phyloP scores from a whole-genome alignment of 1,139 yeast species.

The Blastobotrys proliferans region DNA sequence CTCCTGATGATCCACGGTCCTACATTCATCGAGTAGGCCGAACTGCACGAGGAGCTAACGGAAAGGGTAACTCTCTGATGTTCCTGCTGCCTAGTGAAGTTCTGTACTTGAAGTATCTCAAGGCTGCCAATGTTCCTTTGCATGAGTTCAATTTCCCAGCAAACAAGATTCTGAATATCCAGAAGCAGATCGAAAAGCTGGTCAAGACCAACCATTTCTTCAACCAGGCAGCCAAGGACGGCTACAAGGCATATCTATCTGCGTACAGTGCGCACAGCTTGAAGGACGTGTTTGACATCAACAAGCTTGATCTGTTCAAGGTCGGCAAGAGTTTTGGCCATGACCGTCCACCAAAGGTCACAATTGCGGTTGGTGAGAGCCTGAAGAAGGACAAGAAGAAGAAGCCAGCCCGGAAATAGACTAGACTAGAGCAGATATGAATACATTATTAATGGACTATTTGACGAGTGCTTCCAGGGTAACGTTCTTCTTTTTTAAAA shows the following conservation, averaged over 20 bases:
- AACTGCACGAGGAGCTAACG: conserved; percentile 92
- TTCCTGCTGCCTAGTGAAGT: conserved; percentile 90
- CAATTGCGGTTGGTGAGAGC: conserved; percentile 91
- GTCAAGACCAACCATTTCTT: conserved; percentile 90
- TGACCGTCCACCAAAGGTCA: conserved; percentile 93
- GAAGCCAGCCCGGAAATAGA: too few relatives aligned
- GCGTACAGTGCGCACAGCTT: conserved; percentile 96
- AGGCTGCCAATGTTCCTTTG: conserved; percentile 94
- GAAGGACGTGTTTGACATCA: conserved; percentile 93
- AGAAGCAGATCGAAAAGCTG: conserved; percentile 84
- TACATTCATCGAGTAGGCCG: conserved; percentile 97
- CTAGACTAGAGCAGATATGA: too few relatives aligned
- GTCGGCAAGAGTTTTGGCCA: conserved; percentile 96
- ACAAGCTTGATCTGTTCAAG: conserved; percentile 86
- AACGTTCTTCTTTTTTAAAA: too few relatives aligned
- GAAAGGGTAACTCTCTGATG: conserved; percentile 92
- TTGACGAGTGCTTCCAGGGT: too few relatives aligned
- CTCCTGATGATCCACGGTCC: conserved; percentile 99
- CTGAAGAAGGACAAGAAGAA: conserved; percentile 55
- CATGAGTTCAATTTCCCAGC: conserved; percentile 96
- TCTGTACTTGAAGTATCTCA: conserved; percentile 89
- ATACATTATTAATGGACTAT: too few relatives aligned
- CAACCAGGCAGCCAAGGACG: conserved; percentile 95
- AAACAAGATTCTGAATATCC: conserved; percentile 92
- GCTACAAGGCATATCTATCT: conserved; percentile 91